A percentile compares a stretch with the other conserved stretches of the same genome.
phyloP scores from a whole-genome alignment of 2,329 filamentous ascomycete species.

The Magnaporthales sp. region DNA sequence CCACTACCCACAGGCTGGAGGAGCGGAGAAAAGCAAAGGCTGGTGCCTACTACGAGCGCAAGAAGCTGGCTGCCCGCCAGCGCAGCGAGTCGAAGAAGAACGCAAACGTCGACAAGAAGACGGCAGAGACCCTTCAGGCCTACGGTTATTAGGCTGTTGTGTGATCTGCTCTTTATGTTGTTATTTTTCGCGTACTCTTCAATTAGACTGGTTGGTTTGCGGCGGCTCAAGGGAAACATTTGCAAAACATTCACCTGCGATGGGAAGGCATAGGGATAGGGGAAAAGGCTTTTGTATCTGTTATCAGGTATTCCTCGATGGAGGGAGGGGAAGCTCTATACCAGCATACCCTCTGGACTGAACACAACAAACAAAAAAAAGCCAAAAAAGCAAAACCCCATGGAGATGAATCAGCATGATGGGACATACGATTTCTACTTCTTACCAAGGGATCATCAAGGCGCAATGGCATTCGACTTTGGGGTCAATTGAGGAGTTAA shows the following conservation, averaged over 20 bases:
- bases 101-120: constrained; percentile 79
- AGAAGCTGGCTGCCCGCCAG: constrained; percentile 92
- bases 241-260: constrained; percentile 32
- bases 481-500: constrained; percentile 6
- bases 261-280: constrained; percentile 24
- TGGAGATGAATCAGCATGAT: constrained; percentile 5
- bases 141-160: constrained; percentile 70
- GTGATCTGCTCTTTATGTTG: constrained; percentile 29
- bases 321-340: constrained; percentile 3
- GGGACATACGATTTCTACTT: constrained; percentile 5
- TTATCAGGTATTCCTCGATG: constrained; percentile 9
- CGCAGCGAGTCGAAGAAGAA: constrained; percentile 88
- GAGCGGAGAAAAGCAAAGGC: constrained; percentile 99
- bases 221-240: constrained; percentile 37
- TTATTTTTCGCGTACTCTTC: constrained; percentile 38
- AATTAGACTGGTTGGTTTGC: constrained; percentile 40
- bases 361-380: constrained; percentile 5
- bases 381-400: constrained; percentile 7
- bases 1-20: constrained; percentile 65
- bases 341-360: neutral
- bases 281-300: constrained; percentile 8
- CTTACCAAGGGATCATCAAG: neutral
- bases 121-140: constrained; percentile 76
- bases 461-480: constrained; percentile 5
- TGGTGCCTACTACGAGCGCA: constrained; percentile 98